Conservation (phyloP, 257 asterid species). For the Jacaranda copaia region DNA sequence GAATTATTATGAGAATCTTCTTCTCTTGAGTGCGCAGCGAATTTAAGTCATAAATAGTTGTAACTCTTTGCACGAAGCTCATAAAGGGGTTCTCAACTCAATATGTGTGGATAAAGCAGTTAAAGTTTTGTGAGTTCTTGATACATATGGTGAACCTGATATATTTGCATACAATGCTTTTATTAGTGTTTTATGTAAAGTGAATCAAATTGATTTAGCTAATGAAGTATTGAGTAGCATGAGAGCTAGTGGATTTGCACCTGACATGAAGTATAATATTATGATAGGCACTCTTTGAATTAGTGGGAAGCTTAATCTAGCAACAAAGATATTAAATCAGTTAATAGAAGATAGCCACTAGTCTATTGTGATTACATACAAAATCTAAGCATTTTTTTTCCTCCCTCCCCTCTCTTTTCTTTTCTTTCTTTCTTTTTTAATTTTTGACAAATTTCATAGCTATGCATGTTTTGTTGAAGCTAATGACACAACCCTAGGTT, state of each 20-base stretch:
- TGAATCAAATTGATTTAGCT: constrained; percentile 68
- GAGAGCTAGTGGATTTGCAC: constrained; percentile 69
- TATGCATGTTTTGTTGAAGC: no score
- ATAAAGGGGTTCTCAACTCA: constrained; percentile 65
- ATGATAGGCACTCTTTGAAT: constrained; percentile 83
- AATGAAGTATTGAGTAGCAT: constrained; percentile 65
- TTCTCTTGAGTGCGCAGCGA: constrained; percentile 71
- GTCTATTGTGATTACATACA: constrained; percentile 83
- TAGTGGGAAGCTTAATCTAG: constrained; percentile 73
- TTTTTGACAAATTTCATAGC: no score
- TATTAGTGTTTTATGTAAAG: constrained; percentile 77
- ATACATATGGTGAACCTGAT: constrained; percentile 79
- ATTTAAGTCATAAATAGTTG: constrained; percentile 68
- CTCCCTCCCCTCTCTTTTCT: no score
- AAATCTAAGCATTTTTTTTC: constrained; percentile 37
- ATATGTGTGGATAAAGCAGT: constrained; percentile 60
- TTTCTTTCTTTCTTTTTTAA: no score
- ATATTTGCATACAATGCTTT: constrained; percentile 80
- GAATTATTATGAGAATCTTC: constrained; percentile 73
- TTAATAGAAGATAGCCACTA: constrained; percentile 58
- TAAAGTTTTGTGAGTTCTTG: constrained; percentile 71
- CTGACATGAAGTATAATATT: constrained; percentile 80
- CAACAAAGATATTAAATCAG: constrained; percentile 70
- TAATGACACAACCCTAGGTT: no score
- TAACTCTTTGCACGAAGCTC: constrained; percentile 78